phyloP scores from a whole-genome alignment of 352 stramenopile species.

The Bremia lactucae region DNA sequence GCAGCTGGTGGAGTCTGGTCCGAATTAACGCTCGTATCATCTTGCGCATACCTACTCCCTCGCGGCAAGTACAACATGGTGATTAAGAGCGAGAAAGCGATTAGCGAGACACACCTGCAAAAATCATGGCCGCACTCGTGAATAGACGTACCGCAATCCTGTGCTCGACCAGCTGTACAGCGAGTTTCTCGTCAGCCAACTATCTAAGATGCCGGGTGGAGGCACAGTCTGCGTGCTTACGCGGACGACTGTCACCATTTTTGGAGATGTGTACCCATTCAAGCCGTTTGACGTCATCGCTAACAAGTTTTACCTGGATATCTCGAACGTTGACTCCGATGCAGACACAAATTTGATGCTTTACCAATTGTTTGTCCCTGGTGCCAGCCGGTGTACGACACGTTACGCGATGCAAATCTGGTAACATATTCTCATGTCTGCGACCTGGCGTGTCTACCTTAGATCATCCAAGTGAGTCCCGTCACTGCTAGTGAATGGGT shows the following conservation, averaged over 20 bases:
- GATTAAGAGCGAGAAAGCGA: not conserved
- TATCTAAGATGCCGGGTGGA: not conserved
- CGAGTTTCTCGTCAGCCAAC: not conserved
- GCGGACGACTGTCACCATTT: not conserved
- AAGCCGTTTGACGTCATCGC: not conserved
- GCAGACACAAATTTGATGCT: not conserved
- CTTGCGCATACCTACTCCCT: not conserved
- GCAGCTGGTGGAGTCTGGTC: not conserved
- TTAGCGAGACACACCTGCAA: not conserved
- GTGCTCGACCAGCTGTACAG: not conserved
- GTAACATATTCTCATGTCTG: not conserved
- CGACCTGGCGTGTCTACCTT: not conserved
- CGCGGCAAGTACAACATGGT: not conserved
- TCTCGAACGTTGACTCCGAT: not conserved
- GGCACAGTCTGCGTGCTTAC: not conserved
- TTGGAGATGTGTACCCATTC: too few relatives aligned
- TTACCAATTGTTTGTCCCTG: too few relatives aligned
- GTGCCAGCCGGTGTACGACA: too few relatives aligned
- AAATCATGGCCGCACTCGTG: not conserved
- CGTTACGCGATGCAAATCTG: not conserved
- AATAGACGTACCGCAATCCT: not conserved
- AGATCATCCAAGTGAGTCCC: not conserved
- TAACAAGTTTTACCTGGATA: not conserved
- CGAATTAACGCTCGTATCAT: not conserved
- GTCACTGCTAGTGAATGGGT: too few relatives aligned